phyloP scores from a whole-genome alignment of 2,329 filamentous ascomycete genomes.

The Neophaeococcomyces mojaviensis region DNA sequence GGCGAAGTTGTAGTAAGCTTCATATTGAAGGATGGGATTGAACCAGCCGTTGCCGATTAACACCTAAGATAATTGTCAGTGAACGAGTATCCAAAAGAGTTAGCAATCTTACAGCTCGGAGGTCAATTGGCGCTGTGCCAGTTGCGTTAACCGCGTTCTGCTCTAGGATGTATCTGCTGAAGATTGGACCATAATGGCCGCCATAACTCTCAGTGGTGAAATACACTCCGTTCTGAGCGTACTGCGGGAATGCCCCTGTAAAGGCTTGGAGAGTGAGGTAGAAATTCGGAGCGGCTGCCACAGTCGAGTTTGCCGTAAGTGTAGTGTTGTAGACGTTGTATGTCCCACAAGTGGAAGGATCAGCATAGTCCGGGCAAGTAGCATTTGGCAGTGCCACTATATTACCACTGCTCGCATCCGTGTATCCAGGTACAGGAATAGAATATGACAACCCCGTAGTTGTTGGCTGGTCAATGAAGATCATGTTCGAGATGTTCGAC shows the following conservation, averaged over 20 bases:
- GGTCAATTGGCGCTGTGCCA: conserved; percentile 19
- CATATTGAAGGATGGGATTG: conserved; percentile 32
- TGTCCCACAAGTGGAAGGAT: conserved; percentile 20
- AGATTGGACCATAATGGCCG: conserved; percentile 52
- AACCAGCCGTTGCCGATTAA: conserved; percentile 35
- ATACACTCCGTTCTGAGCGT: conserved; percentile 38
- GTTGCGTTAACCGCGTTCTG: conserved; percentile 28
- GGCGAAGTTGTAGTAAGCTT: conserved; percentile 34
- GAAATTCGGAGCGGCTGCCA: conserved; percentile 21
- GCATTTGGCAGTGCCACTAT: conserved; percentile 19
- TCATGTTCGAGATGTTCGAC: conserved; percentile 28
- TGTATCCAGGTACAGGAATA: conserved; percentile 19
- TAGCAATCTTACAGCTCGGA: conserved; percentile 11
- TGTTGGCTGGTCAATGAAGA: conserved; percentile 63
- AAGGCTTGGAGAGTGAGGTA: conserved; percentile 24
- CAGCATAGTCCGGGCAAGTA: conserved; percentile 21
- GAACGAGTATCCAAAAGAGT: conserved; percentile 35
- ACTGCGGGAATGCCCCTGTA: conserved; percentile 23
- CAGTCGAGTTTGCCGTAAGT: conserved; percentile 21
- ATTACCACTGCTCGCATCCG: conserved; percentile 13
- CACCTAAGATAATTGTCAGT: conserved; percentile 32
- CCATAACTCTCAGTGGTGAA: conserved; percentile 49
- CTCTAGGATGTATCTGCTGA: conserved; percentile 33
- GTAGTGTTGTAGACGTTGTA: conserved; percentile 21
- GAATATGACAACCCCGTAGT: conserved; percentile 53